Evolutionary conservation across 441 rosid genomes (phyloP), one percentile per base, ranked within the genome.

Genomic region (Gossypium lobatum): DNA sequence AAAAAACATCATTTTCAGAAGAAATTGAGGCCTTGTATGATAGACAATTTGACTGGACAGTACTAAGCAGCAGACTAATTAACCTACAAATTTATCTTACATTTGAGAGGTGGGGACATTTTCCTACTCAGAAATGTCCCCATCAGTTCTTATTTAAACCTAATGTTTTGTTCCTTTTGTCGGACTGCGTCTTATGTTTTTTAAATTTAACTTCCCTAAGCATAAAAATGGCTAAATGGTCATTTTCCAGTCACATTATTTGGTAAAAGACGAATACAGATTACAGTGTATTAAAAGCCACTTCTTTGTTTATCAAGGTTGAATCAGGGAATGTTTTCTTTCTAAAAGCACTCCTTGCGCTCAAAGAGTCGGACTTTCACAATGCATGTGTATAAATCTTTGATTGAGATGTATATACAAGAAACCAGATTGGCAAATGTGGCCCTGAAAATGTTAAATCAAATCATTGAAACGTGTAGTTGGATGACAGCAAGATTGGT

Each of bases 371-470:
- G 18, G 8, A 62, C 11, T 16, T 63, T 37, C 16, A 3, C 18
- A 31, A 39, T 42, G 9, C 23, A 20, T 18, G 45, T 16, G 11
- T 10, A 11, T 45, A 28, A 20, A 13, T 28, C 16, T 16, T 45
- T 11, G 48, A 17, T 53, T 17, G 46, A 69, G n/a, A 25, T 9
- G 45, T 9, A 52, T 50, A 7, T 25, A n/a, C 71, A 50, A 66
- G 53, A 68, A 17, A 42, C 57, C 60, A 25, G 14, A 50, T 25
- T 52, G 62, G 52, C 45, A 4, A 46, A 5, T 25, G 42, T 25
- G 71, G 71, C 61, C 61, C 72, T 53, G 58, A 2, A 17, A 4
- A 52, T 69, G 72, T 69, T 69, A 69, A 69, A 53, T 70, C 73
- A 70, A 70, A 53, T 69, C 48, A 69, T 9, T 69, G 48, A 69